Base-by-base conservation (phyloP, 805 yeast species). In the Starmera pachycereana region DNA sequence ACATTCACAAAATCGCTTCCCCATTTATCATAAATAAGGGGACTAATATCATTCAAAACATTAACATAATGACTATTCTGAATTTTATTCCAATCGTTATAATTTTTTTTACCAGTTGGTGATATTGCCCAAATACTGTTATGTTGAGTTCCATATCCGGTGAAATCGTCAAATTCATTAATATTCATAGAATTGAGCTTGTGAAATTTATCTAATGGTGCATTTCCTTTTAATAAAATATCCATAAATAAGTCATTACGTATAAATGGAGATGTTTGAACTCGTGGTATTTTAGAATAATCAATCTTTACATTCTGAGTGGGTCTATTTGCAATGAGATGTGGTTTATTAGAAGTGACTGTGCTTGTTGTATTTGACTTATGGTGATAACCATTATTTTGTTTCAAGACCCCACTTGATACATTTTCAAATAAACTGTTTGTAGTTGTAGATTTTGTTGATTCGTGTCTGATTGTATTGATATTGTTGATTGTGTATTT, bases 331-430 rank as follows among this genome's bases (percentile, higher is more conserved):
- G 14, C 27, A 22, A 1, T 19, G 4, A 12, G 14, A 12, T 12
- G 11, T n/a, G 31, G 25, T 25, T n/a, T 19, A 7, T 22, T 7
- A 5, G 27, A 22, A 33, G 4, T 6, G 12, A 31, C 6, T 33
- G 16, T 11, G 12, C 13, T 16, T 37, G 32, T 28, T 31, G 25
- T n/a, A 11, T 14, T 32, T 4, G 29, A 16, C 4, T 12, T 11
- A 12, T 18, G 29, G 8, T 35, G 28, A 16, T 37, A 35, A 22
- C 40, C 30, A 8, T 39, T 19, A 30, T 38, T 37, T 14, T 37
- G 33, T 5, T 52, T 12, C 22, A 52, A 48, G 36, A 49, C 50
- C 38, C 53, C 52, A 31, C 53, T 54, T 22, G 52, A 38, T 9
- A 56, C 56, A 40, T 53, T 54, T 22, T 5, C 27, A 22, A 22